phyloP scores from a whole-genome alignment of 768 basidiomycete genomes.

The Agrocybe chaxingu region DNA sequence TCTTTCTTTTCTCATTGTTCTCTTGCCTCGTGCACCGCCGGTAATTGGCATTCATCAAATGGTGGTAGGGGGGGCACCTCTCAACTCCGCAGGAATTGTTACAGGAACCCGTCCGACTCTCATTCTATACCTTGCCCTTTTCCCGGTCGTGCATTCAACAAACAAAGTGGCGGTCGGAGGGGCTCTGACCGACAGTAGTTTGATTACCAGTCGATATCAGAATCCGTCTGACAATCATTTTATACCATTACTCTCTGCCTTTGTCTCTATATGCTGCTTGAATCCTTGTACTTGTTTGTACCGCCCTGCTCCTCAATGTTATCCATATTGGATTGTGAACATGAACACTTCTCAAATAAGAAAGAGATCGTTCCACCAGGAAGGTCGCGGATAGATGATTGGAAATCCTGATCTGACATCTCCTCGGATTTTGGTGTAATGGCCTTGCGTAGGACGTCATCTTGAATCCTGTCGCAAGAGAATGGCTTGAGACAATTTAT shows the following conservation, averaged over 20 bases:
- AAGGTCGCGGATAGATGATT: conserved; percentile 33
- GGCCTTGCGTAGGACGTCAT: conserved; percentile 53
- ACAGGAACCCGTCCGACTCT: neutral
- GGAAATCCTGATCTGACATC: conserved; percentile 32
- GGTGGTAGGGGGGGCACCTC: neutral
- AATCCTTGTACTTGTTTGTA: conserved; percentile 1
- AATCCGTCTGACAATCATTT: conserved; percentile 19
- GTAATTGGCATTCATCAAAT: neutral
- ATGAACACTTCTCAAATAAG: conserved; percentile 58
- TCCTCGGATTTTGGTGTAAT: conserved; percentile 22
- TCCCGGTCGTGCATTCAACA: too few relatives aligned
- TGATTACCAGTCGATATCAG: neutral
- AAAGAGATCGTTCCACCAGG: conserved; percentile 73
- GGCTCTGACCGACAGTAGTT: too few relatives aligned
- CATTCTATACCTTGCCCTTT: neutral
- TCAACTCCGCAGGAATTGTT: neutral
- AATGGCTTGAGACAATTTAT: conserved; percentile 62
- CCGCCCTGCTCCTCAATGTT: conserved; percentile 8
- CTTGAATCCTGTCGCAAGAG: conserved; percentile 51
- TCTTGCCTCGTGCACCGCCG: neutral
- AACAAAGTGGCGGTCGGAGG: too few relatives aligned
- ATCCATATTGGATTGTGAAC: conserved; percentile 11
- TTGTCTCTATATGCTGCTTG: conserved; percentile 2
- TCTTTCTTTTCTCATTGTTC: conserved; percentile 3
- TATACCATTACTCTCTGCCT: conserved; percentile 11